Evolutionary conservation across 306 rosid species (phyloP).

Genomic region (Macrotyloma uniflorum): DNA sequence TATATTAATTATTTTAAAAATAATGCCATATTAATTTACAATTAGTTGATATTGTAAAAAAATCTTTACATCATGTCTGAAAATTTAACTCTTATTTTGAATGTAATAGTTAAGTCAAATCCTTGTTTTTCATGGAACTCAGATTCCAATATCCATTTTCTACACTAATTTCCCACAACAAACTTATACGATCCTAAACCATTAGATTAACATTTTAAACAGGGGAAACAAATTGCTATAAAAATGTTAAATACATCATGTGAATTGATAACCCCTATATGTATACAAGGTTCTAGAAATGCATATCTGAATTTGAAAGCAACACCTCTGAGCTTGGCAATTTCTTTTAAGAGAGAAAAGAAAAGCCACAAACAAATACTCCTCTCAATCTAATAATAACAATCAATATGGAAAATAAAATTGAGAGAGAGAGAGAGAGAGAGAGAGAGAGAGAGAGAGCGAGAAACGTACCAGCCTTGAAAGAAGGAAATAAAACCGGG

Average conservation of each 20-base stretch:
- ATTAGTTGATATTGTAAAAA: no score
- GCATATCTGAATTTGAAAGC: not conserved
- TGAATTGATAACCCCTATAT: not conserved
- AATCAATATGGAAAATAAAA: not conserved
- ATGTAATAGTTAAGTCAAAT: not conserved
- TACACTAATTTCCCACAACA: not conserved
- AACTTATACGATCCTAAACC: not conserved
- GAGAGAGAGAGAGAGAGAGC: not conserved
- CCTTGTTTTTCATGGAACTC: not conserved
- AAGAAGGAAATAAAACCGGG: conserved; percentile 57
- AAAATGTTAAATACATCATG: not conserved
- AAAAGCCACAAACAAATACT: not conserved
- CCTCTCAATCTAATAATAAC: not conserved
- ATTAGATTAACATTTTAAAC: not conserved
- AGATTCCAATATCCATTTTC: not conserved
- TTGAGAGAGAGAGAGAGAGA: not conserved
- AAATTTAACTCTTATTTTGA: no score
- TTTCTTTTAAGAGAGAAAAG: not conserved
- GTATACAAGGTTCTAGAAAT: not conserved
- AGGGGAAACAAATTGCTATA: not conserved
- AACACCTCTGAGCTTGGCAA: not conserved
- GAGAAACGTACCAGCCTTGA: conserved; percentile 65
- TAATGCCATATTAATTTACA: no score
- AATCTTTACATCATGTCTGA: no score
- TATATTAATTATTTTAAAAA: no score